Conservation (phyloP, 2,329 filamentous ascomycete genomes). For the Orbilia javanica region DNA sequence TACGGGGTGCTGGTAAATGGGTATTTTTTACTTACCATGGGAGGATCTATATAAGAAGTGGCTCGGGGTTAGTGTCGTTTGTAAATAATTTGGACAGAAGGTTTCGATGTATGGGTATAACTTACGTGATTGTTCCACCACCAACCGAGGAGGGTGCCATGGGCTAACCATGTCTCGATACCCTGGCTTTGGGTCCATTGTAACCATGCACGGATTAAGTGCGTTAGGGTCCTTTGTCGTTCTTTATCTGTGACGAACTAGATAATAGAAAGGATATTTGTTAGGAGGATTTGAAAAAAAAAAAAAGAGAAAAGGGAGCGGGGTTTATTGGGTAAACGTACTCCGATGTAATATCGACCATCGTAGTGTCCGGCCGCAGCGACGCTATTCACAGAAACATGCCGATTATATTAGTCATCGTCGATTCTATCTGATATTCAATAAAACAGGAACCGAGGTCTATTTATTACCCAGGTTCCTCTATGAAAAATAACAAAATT, state of each 20-base stretch:
- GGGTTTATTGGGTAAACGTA: background rate
- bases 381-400: conserved; percentile 6
- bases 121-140: conserved; percentile 80
- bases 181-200: conserved; percentile 74
- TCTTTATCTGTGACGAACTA: conserved; percentile 74
- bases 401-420: background rate
- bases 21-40: conserved; percentile 58
- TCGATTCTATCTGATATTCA: background rate
- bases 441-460: background rate
- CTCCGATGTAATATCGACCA: conserved; percentile 29
- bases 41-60: conserved; percentile 46
- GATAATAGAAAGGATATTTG: conserved; percentile 67
- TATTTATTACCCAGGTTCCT: conserved; percentile 19
- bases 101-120: background rate
- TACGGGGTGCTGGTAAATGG: too few species aligned
- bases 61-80: conserved; percentile 3
- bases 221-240: conserved; percentile 74
- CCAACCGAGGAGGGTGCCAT: conserved; percentile 86
- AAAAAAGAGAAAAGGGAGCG: too few species aligned
- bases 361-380: conserved; percentile 41
- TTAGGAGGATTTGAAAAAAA: background rate
- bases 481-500: conserved; percentile 1
- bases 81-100: too few species aligned
- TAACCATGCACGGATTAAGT: conserved; percentile 81
- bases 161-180: conserved; percentile 86